Conservation (phyloP, 768 basidiomycete genomes). For the Boletus bicolor region DNA sequence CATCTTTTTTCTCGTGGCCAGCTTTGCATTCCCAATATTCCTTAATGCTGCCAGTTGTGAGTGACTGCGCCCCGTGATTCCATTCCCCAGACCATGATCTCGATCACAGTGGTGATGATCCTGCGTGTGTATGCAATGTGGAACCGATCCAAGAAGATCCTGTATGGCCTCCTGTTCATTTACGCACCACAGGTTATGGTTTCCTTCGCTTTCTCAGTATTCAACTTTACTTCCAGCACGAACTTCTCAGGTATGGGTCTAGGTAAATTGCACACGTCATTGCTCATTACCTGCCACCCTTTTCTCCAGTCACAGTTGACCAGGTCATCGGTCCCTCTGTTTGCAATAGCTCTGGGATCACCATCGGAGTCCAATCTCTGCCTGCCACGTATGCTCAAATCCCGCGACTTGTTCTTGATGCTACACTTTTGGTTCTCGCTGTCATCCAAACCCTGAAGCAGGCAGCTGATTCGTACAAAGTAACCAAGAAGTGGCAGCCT, state of each 20-base stretch:
- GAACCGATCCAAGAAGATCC: not conserved
- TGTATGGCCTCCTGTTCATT: not conserved
- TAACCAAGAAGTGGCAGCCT: slow-evolving; percentile 4
- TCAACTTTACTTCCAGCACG: not conserved
- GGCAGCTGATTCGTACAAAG: slow-evolving; percentile 1
- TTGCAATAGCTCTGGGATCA: not conserved
- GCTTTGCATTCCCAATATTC: not conserved
- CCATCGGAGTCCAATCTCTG: too few species aligned
- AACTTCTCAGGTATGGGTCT: not conserved
- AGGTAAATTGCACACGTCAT: too few species aligned
- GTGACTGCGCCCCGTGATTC: too few species aligned
- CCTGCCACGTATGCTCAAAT: too few species aligned
- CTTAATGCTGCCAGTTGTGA: not conserved
- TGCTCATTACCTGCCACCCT: not conserved
- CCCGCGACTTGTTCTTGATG: not conserved
- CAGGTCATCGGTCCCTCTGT: not conserved
- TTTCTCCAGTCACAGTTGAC: not conserved
- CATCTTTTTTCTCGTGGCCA: not conserved
- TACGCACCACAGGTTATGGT: not conserved
- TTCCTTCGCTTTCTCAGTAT: not conserved
- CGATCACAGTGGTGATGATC: not conserved
- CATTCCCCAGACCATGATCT: not conserved
- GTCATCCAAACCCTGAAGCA: not conserved
- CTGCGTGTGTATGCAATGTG: not conserved
- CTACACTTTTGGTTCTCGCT: not conserved